Percentiles rank a stretch among this genome's conserved stretches.
Evolutionary conservation across 2,329 filamentous ascomycete species (phyloP).

Genomic region (Ophiostoma quercus): DNA sequence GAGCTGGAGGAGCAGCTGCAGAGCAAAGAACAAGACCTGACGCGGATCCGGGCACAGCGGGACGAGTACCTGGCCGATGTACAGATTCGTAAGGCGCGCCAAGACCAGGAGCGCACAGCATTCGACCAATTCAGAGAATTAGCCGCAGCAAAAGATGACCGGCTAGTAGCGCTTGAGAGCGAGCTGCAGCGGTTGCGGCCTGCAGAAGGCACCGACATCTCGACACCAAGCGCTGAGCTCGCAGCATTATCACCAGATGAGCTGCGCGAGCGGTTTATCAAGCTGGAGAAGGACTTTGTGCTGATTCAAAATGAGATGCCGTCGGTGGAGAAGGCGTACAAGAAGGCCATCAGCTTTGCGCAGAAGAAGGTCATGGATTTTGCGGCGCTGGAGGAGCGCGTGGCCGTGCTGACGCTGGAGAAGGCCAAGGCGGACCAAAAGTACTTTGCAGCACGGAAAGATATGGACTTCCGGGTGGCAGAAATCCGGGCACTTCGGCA

Average conservation of each 20-base stretch:
- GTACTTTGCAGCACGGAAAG: conserved; percentile 92
- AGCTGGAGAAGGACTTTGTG: conserved; percentile 72
- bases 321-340: conserved; percentile 86
- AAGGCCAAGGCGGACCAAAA: conserved; percentile 97
- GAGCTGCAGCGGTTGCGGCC: conserved; percentile 68
- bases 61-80: conserved; percentile 84
- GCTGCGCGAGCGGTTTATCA: conserved; percentile 65
- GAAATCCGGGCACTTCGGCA: conserved; percentile 74
- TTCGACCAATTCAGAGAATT: conserved; percentile 74
- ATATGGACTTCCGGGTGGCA: conserved; percentile 76
- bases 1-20: conserved; percentile 81
- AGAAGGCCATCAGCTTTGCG: conserved; percentile 77
- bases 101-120: conserved; percentile 69
- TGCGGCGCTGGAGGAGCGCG: conserved; percentile 68
- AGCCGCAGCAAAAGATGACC: conserved; percentile 68
- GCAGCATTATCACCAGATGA: conserved; percentile 63
- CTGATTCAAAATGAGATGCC: conserved; percentile 83
- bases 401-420: conserved; percentile 69
- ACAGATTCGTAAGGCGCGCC: conserved; percentile 68
- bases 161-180: conserved; percentile 75
- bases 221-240: conserved; percentile 44
- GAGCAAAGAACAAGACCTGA: conserved; percentile 75
- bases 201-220: conserved; percentile 43
- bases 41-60: conserved; percentile 73
- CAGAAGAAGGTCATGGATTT: conserved; percentile 83